Conservation (phyloP, 2,329 filamentous ascomycete genomes). For the Colletotrichum lentis region DNA sequence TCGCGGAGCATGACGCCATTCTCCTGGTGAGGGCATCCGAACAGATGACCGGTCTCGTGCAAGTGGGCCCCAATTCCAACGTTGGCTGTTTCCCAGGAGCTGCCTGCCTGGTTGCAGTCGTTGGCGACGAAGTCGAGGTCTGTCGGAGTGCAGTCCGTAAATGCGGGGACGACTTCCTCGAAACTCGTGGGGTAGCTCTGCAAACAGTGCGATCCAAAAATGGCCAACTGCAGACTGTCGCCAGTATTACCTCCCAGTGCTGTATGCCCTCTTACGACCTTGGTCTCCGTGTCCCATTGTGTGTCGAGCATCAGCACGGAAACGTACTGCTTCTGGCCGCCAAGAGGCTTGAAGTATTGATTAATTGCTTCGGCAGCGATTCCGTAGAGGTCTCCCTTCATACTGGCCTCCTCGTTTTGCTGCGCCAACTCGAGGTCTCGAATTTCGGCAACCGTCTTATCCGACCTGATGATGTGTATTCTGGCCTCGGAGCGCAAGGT, state of each 20-base stretch:
- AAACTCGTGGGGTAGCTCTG: constrained; percentile 90
- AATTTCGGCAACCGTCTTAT: constrained; percentile 86
- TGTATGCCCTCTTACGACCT: constrained; percentile 80
- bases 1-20: constrained; percentile 92
- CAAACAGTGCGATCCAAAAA: constrained; percentile 91
- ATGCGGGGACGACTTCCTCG: constrained; percentile 88
- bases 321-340: constrained; percentile 87
- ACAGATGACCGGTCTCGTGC: constrained; percentile 88
- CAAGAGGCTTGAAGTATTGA: constrained; percentile 75
- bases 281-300: constrained; percentile 79
- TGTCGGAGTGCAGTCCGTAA: constrained; percentile 89
- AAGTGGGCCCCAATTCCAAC: constrained; percentile 93
- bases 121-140: constrained; percentile 83
- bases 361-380: constrained; percentile 82
- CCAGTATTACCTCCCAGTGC: constrained; percentile 79
- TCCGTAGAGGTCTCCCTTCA: constrained; percentile 76
- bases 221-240: constrained; percentile 76
- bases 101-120: constrained; percentile 85
- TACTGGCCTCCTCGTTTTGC: constrained; percentile 74
- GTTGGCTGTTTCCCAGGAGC: constrained; percentile 94
- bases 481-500: constrained; percentile 90
- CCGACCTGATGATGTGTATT: constrained; percentile 82
- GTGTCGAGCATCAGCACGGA: constrained; percentile 86
- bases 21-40: constrained; percentile 90
- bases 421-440: constrained; percentile 80